Conservation (phyloP, 441 rosid species). For the Euphorbia celastroides region DNA sequence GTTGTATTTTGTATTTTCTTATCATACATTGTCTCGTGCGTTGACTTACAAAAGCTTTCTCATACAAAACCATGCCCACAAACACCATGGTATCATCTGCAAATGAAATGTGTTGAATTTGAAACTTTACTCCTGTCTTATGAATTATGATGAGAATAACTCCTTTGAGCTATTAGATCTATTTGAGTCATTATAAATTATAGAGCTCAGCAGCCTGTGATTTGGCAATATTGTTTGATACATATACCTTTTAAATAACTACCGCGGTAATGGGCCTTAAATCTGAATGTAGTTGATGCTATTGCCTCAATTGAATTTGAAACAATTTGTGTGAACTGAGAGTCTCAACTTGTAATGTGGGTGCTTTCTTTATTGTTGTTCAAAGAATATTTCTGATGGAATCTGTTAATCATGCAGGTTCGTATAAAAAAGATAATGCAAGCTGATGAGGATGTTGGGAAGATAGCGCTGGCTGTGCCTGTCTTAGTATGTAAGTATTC, state of each 20-base stretch:
- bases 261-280: background rate
- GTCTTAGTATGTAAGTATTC: slow-evolving; percentile 85
- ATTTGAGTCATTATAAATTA: background rate
- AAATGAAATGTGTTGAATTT: no score
- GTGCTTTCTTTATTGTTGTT: background rate
- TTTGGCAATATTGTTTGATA: background rate
- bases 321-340: background rate
- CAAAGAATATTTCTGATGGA: slow-evolving; percentile 9
- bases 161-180: background rate
- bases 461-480: slow-evolving; percentile 92
- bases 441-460: slow-evolving; percentile 98
- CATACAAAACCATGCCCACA: background rate
- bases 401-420: slow-evolving; percentile 47
- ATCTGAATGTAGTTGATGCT: background rate
- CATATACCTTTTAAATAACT: background rate
- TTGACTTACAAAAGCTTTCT: background rate
- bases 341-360: background rate
- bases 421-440: slow-evolving; percentile 96
- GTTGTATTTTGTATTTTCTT: background rate
- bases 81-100: background rate
- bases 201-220: background rate
- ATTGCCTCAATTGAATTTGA: background rate
- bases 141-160: no score
- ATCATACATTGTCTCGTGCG: background rate
- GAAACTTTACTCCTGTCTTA: no score